These are phyloP conservation scores for Stellera chamaejasme DNA, from an alignment of 345 rosid species.

Conservation along the genomic window DNA sequence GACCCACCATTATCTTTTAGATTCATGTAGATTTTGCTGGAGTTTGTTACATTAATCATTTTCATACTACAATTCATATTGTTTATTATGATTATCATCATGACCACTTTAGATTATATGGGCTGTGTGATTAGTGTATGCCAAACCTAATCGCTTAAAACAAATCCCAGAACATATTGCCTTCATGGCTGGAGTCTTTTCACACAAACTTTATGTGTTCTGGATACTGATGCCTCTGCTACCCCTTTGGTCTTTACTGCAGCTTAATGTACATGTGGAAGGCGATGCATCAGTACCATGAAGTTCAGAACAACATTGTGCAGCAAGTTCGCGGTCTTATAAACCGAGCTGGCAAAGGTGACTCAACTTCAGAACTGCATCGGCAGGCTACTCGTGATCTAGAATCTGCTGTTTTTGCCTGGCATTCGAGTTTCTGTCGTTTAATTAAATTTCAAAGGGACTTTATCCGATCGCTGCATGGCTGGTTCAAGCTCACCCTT, in stretches of 20 bases:
- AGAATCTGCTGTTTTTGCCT: constrained; percentile 71
- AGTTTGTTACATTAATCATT: background rate
- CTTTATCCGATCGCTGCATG: constrained; percentile 62
- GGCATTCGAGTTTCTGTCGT: constrained; percentile 89
- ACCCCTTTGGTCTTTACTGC: constrained; percentile 13
- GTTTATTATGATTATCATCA: background rate
- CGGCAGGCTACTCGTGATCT: constrained; percentile 92
- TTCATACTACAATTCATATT: background rate
- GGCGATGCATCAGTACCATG: constrained; percentile 84
- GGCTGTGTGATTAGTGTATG: too few relatives aligned
- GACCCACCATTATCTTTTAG: constrained; percentile 19
- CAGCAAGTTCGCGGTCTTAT: constrained; percentile 96
- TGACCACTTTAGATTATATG: background rate
- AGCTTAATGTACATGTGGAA: constrained; percentile 98
- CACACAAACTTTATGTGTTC: too few relatives aligned
- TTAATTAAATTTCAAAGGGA: constrained; percentile 81
- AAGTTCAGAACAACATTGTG: constrained; percentile 72
- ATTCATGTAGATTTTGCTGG: constrained; percentile 9
- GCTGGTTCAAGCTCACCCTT: constrained; percentile 91
- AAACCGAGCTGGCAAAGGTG: constrained; percentile 59
- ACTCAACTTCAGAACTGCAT: constrained; percentile 87
- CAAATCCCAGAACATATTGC: too few relatives aligned
- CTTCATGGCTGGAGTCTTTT: too few relatives aligned
- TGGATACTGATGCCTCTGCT: too few relatives aligned
- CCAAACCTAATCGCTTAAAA: background rate